These are phyloP conservation scores for Arthrobotrys pseudoclavata DNA, from an alignment of 2,329 filamentous ascomycete species.

Conservation along the genomic window DNA sequence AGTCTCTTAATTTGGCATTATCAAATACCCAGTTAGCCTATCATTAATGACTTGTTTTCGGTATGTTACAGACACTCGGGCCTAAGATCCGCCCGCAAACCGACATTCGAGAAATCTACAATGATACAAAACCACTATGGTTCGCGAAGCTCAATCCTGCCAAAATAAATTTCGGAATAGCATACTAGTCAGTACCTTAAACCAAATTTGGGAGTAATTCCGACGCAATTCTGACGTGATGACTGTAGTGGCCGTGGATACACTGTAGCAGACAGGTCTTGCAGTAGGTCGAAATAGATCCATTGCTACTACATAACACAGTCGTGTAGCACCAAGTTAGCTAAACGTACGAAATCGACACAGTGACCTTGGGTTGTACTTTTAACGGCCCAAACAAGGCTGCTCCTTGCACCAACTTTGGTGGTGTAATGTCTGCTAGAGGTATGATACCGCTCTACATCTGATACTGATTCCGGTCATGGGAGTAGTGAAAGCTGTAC, in stretches of 20 bases:
- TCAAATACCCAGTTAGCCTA: constrained; percentile 68
- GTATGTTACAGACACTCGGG: constrained; percentile 68
- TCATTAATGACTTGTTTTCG: constrained; percentile 59
- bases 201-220: too few relatives aligned
- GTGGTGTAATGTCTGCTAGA: constrained; percentile 61
- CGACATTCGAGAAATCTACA: constrained; percentile 67
- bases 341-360: background rate
- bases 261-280: constrained; percentile 17
- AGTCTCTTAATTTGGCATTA: constrained; percentile 18
- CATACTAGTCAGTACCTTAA: constrained; percentile 66
- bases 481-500: too few relatives aligned
- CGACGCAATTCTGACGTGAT: background rate
- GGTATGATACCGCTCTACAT: constrained; percentile 65
- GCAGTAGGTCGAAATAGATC: constrained; percentile 13
- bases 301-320: background rate
- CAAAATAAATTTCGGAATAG: constrained; percentile 69
- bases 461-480: too few relatives aligned
- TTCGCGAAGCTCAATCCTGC: constrained; percentile 66
- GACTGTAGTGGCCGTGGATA: constrained; percentile 30
- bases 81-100: constrained; percentile 69
- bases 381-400: constrained; percentile 65
- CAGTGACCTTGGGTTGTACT: constrained; percentile 29
- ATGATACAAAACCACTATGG: constrained; percentile 67
- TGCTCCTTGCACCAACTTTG: constrained; percentile 62
- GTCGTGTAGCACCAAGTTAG: background rate